A percentile compares a stretch with the other conserved stretches of the same genome.
Evolutionary conservation across 768 basidiomycete genomes (phyloP).

Genomic region (Termitomyces sp.): DNA sequence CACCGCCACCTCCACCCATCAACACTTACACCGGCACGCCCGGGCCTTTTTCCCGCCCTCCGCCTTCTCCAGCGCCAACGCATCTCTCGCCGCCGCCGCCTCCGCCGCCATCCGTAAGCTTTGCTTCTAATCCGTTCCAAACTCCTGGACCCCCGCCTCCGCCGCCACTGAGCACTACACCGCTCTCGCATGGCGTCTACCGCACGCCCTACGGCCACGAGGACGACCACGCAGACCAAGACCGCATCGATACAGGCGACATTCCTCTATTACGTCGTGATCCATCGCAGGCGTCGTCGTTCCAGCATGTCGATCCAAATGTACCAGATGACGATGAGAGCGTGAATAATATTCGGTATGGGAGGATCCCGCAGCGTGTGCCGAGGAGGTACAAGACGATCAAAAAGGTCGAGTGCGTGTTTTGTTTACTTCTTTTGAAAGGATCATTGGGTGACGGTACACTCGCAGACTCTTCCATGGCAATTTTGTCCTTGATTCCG

Average conservation of each 20-base stretch:
- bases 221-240: slow-evolving; percentile 29
- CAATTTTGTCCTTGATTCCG: slow-evolving; percentile 88
- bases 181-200: slow-evolving; percentile 16
- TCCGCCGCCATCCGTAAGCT: no score
- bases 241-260: slow-evolving; percentile 55
- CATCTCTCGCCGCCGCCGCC: no score
- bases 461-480: slow-evolving; percentile 74
- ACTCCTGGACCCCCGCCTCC: slow-evolving; percentile 20
- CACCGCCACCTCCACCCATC: slow-evolving; percentile 15
- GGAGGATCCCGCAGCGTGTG: slow-evolving; percentile 87
- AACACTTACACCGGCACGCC: no score
- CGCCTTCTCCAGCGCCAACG: slow-evolving; percentile 5
- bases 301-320: slow-evolving; percentile 16
- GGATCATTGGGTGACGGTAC: background rate
- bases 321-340: slow-evolving; percentile 27
- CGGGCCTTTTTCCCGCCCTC: slow-evolving; percentile 4
- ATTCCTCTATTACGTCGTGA: slow-evolving; percentile 64
- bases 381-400: slow-evolving; percentile 90
- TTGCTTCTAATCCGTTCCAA: slow-evolving; percentile 18
- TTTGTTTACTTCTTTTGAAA: background rate
- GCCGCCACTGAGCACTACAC: slow-evolving; percentile 15
- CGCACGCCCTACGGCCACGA: slow-evolving; percentile 36
- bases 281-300: slow-evolving; percentile 17
- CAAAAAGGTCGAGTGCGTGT: slow-evolving; percentile 82
- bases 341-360: slow-evolving; percentile 72